These are phyloP conservation scores for Rutstroemia sp. DNA, from an alignment of 2,329 filamentous ascomycete species.

Conservation along the genomic window DNA sequence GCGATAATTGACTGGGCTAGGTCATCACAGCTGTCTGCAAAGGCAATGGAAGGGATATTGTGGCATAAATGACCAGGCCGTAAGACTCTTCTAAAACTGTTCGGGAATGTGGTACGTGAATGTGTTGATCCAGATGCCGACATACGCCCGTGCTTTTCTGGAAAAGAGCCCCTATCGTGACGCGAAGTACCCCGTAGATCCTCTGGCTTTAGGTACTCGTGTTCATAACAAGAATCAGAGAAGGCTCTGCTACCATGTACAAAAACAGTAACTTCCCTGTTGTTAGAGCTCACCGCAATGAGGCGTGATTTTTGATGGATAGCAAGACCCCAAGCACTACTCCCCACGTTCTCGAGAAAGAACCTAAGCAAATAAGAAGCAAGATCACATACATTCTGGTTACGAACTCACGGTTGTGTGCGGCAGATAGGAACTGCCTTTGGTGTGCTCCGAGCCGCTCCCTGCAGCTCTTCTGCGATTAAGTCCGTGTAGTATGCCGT, in stretches of 20 bases:
- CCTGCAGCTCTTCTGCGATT: slow-evolving; percentile 1
- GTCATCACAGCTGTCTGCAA: slow-evolving; percentile 16
- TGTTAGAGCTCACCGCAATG: slow-evolving; percentile 81
- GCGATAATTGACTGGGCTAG: slow-evolving; percentile 21
- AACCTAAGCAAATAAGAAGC: slow-evolving; percentile 36
- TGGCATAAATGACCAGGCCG: slow-evolving; percentile 4
- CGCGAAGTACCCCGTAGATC: no score
- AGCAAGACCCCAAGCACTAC: slow-evolving; percentile 75
- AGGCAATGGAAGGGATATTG: slow-evolving; percentile 28
- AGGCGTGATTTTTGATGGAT: slow-evolving; percentile 56
- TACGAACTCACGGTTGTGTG: slow-evolving; percentile 16
- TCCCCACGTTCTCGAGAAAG: slow-evolving; percentile 68
- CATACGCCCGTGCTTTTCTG: neutral
- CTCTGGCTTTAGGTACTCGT: neutral
- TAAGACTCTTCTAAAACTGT: slow-evolving; percentile 13
- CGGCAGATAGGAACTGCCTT: slow-evolving; percentile 2
- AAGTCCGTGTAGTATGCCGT: slow-evolving; percentile 55
- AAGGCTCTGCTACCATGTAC: neutral
- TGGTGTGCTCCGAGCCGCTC: neutral
- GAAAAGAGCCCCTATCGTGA: neutral
- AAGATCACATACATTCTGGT: neutral
- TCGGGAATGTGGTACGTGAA: neutral
- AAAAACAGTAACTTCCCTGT: slow-evolving; percentile 47
- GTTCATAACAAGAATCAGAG: neutral
- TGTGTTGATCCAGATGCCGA: neutral